A percentile compares a stretch with the other conserved stretches of the same genome.
Evolutionary conservation across 208 protist species (phyloP).

Genomic region (Acanthamoeba castellanii): DNA sequence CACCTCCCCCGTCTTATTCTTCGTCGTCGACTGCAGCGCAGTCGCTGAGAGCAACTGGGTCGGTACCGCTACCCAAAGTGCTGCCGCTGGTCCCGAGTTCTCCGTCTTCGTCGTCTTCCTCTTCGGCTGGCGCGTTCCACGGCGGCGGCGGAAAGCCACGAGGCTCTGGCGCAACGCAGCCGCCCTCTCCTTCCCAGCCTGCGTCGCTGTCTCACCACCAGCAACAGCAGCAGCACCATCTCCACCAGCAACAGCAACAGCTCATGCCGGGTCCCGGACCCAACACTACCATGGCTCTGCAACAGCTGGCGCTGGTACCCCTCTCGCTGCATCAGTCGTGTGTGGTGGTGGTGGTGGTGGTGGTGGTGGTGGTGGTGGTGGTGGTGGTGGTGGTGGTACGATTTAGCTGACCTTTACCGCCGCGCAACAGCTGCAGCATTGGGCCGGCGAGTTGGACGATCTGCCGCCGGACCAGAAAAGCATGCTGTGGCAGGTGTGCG

Average conservation of each 20-base stretch:
- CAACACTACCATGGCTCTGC: neutral
- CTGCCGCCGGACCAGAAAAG: constrained; percentile 12
- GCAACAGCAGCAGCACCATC: neutral
- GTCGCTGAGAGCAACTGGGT: neutral
- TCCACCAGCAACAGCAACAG: neutral
- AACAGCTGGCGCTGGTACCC: neutral
- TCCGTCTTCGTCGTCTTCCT: neutral
- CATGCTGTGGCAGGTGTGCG: constrained; percentile 46
- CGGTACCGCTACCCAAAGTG: constrained; percentile 14
- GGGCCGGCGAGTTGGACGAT: neutral
- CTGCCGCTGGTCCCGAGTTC: neutral
- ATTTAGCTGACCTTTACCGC: neutral
- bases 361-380: no score
- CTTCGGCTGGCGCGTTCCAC: neutral
- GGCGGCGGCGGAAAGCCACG: neutral
- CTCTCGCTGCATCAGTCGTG: neutral
- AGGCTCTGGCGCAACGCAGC: neutral
- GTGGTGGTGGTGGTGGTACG: neutral
- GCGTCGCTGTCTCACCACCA: neutral
- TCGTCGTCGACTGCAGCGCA: neutral
- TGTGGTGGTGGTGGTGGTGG: neutral
- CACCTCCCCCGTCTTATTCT: neutral
- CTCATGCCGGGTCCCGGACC: neutral
- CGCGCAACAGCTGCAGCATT: neutral
- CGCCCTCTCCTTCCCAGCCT: neutral